These are phyloP conservation scores for Zalerion maritima DNA, from an alignment of 495 filamentous ascomycete species.

Conservation along the genomic window DNA sequence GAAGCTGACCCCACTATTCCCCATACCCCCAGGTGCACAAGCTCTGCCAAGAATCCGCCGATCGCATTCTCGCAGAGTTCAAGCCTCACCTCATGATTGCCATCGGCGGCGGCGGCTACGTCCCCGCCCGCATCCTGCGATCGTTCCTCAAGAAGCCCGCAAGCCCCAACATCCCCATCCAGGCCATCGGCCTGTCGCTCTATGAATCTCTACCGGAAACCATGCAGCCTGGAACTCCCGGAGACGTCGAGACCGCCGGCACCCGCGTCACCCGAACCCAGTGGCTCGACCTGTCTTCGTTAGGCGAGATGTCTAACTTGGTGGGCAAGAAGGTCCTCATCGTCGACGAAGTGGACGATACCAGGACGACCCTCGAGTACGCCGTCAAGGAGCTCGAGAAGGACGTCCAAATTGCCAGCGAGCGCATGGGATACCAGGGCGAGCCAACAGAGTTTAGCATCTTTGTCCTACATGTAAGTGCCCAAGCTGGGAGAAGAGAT, in stretches of 20 bases:
- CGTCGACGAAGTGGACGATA: conserved; percentile 98
- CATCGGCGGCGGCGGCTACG: conserved; percentile 94
- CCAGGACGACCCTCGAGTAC: conserved; percentile 90
- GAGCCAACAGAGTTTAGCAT: conserved; percentile 78
- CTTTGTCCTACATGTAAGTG: conserved; percentile 86
- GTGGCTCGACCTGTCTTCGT: conserved; percentile 83
- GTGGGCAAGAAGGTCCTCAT: conserved; percentile 96
- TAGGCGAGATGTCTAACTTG: conserved; percentile 77
- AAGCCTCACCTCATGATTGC: conserved; percentile 94
- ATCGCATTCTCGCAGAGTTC: conserved; percentile 66
- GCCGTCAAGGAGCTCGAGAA: conserved; percentile 92
- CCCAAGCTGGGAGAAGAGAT: background rate
- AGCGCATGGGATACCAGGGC: conserved; percentile 47
- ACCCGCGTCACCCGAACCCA: conserved; percentile 95
- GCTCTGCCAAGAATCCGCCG: conserved; percentile 75
- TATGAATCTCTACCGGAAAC: conserved; percentile 68
- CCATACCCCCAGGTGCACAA: conserved; percentile 65
- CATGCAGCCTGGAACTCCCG: conserved; percentile 24
- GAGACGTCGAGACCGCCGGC: conserved; percentile 54
- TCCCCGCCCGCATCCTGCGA: conserved; percentile 90
- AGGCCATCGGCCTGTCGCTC: conserved; percentile 94
- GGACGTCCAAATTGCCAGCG: conserved; percentile 74
- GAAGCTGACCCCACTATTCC: background rate
- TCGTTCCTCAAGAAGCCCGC: conserved; percentile 91
- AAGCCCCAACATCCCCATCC: conserved; percentile 91